Conservation (phyloP, 495 filamentous ascomycete species). For the Neurospora pannonica region DNA sequence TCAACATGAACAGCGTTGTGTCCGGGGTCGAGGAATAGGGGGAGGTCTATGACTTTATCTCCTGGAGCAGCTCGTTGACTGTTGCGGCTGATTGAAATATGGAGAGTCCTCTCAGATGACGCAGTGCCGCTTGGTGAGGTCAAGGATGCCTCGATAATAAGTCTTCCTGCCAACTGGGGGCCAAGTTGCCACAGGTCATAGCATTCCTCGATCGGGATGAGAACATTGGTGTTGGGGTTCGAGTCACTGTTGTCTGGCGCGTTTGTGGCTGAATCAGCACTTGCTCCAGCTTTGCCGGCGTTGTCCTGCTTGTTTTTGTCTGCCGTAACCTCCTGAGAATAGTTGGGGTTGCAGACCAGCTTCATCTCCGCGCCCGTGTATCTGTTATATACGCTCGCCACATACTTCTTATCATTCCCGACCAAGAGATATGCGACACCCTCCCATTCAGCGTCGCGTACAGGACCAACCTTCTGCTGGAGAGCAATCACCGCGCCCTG, state of each 20-base stretch:
- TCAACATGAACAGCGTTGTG: conserved; percentile 6
- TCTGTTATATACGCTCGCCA: neutral
- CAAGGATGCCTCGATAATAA: neutral
- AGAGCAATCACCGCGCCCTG: conserved; percentile 2
- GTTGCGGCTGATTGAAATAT: neutral
- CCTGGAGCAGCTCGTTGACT: neutral
- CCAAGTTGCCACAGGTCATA: conserved; percentile 2
- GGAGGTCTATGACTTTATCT: neutral
- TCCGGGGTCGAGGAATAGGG: conserved; percentile 4
- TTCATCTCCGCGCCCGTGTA: neutral
- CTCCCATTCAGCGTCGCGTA: neutral
- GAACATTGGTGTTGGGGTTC: neutral
- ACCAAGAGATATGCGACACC: neutral
- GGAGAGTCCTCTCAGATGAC: neutral
- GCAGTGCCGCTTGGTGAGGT: neutral
- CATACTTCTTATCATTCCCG: neutral
- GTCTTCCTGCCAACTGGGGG: neutral
- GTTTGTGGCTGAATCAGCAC: neutral
- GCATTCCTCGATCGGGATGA: neutral
- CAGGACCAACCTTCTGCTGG: neutral
- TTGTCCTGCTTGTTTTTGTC: neutral
- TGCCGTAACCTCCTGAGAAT: neutral
- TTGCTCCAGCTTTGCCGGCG: neutral
- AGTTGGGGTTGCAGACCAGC: conserved; percentile 3
- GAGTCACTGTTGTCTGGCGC: neutral